Evolutionary conservation across 257 asterid species (phyloP).

Genomic region (Primulina tabacum): DNA sequence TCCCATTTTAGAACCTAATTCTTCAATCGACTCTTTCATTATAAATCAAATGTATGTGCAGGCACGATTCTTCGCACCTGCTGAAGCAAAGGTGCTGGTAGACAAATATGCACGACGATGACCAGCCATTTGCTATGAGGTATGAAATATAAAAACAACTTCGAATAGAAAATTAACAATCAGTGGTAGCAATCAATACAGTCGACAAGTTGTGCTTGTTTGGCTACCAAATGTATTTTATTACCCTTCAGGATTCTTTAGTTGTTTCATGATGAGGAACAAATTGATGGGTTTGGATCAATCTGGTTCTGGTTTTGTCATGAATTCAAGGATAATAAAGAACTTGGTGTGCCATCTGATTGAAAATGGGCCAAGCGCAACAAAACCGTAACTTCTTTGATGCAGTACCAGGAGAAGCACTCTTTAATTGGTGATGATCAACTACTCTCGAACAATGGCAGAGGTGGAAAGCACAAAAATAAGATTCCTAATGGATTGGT

Average conservation of each 20-base stretch:
- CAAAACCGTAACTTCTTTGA: constrained; percentile 9
- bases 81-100: constrained; percentile 63
- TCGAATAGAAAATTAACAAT: background rate
- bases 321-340: constrained; percentile 17
- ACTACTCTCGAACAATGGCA: background rate
- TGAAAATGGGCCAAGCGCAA: constrained; percentile 10
- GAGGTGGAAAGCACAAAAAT: background rate
- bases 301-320: background rate
- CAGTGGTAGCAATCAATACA: background rate
- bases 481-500: constrained; percentile 24
- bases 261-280: background rate
- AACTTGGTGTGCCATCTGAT: constrained; percentile 13
- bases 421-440: background rate
- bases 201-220: background rate
- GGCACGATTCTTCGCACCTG: constrained; percentile 92
- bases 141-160: background rate
- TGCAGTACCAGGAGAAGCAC: constrained; percentile 1
- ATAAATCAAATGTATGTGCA: constrained; percentile 28
- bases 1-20: background rate
- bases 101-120: constrained; percentile 65
- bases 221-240: background rate
- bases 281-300: background rate
- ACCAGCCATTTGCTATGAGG: background rate
- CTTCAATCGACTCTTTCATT: background rate
- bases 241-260: background rate